Evolutionary conservation across 306 rosid genomes (phyloP).

Genomic region (Oxytropis ochrocephala): DNA sequence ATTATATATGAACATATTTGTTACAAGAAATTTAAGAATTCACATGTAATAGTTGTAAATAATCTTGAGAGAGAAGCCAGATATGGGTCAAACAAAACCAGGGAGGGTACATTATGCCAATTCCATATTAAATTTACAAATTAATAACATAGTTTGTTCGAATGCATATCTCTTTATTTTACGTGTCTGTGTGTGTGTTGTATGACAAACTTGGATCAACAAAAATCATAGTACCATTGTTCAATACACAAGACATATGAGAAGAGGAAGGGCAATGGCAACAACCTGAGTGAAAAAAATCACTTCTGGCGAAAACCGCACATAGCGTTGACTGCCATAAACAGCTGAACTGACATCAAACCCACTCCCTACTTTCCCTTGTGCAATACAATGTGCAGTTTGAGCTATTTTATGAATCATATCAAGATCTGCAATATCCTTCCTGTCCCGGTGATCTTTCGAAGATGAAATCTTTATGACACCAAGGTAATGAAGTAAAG

Average conservation of each 20-base stretch:
- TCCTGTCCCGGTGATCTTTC: slow-evolving; percentile 35
- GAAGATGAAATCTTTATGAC: slow-evolving; percentile 56
- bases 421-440: slow-evolving; percentile 51
- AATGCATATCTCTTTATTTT: too few species aligned
- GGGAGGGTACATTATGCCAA: slow-evolving; percentile 4
- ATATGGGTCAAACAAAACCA: slow-evolving; percentile 14
- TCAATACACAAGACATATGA: slow-evolving; percentile 7
- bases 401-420: slow-evolving; percentile 86
- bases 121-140: neutral
- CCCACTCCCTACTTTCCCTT: slow-evolving; percentile 98
- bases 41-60: neutral
- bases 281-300: slow-evolving; percentile 79
- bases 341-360: slow-evolving; percentile 98
- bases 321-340: slow-evolving; percentile 94
- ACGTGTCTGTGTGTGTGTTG: neutral
- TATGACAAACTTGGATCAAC: neutral
- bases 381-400: slow-evolving; percentile 93
- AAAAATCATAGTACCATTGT: neutral
- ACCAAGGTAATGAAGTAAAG: slow-evolving; percentile 85
- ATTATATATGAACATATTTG: neutral
- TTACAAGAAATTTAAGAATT: neutral
- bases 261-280: neutral
- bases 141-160: too few species aligned
- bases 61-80: neutral
- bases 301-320: slow-evolving; percentile 94